Percentiles rank a stretch among this genome's conserved stretches.
phyloP scores from a whole-genome alignment of 1,284 basidiomycete species.

The Volvariella volvacea region DNA sequence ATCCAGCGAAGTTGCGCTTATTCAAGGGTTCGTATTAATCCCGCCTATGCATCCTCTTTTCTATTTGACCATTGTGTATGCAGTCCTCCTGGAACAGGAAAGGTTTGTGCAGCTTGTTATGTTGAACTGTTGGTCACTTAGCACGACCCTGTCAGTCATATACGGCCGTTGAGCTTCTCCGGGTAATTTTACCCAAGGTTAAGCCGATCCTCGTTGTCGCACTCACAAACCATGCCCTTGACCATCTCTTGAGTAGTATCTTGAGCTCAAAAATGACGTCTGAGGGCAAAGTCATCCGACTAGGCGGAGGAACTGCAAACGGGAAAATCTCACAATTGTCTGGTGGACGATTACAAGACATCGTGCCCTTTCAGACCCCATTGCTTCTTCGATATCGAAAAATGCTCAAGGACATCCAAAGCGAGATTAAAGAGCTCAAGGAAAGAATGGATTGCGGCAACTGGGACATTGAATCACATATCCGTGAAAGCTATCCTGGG shows the following conservation, averaged over 20 bases:
- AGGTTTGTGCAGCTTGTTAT: conserved; percentile 30
- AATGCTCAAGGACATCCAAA: too few species aligned
- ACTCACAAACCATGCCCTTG: conserved; percentile 72
- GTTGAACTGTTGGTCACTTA: background rate
- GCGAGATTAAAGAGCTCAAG: too few species aligned
- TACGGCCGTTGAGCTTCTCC: conserved; percentile 59
- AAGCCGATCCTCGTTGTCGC: conserved; percentile 62
- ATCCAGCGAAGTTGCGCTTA: conserved; percentile 52
- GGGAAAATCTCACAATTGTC: conserved; percentile 43
- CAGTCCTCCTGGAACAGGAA: conserved; percentile 73
- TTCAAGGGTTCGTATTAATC: conserved; percentile 57
- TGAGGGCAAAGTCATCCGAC: conserved; percentile 54
- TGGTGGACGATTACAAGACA: too few species aligned
- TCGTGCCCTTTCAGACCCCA: too few species aligned
- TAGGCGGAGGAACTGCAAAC: conserved; percentile 56
- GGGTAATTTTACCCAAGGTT: conserved; percentile 50
- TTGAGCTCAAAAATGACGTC: conserved; percentile 55
- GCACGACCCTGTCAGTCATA: conserved; percentile 37
- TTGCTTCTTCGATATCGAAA: too few species aligned
- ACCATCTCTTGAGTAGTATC: conserved; percentile 58
- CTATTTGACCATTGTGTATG: conserved; percentile 5
- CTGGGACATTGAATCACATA: too few species aligned
- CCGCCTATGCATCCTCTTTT: background rate
- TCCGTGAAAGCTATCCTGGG: too few species aligned
- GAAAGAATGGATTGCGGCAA: too few species aligned